phyloP scores from a whole-genome alignment of 306 rosid species.

The Betula pendula region DNA sequence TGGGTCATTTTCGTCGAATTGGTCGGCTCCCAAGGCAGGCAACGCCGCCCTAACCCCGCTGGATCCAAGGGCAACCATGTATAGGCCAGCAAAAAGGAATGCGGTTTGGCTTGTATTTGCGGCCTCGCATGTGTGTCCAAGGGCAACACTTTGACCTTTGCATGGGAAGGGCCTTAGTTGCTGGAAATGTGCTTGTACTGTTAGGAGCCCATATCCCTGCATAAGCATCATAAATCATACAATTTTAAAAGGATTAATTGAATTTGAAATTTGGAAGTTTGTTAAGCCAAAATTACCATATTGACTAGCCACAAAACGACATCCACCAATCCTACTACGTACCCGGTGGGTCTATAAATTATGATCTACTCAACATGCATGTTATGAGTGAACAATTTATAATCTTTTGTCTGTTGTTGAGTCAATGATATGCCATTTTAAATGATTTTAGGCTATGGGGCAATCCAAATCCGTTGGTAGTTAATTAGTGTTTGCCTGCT shows the following conservation, averaged over 20 bases:
- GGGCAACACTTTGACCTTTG: slow-evolving; percentile 44
- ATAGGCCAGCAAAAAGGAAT: slow-evolving; percentile 61
- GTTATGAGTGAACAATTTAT: background rate
- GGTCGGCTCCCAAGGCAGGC: slow-evolving; percentile 84
- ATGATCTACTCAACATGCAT: background rate
- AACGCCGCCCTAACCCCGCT: slow-evolving; percentile 73
- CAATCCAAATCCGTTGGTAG: too few species aligned
- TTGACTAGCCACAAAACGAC: background rate
- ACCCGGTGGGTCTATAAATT: background rate
- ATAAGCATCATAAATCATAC: background rate
- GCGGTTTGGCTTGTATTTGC: slow-evolving; percentile 45
- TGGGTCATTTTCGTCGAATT: slow-evolving; percentile 67
- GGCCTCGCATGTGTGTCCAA: slow-evolving; percentile 40
- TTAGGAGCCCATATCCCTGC: slow-evolving; percentile 68
- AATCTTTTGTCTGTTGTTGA: background rate
- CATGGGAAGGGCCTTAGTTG: slow-evolving; percentile 62
- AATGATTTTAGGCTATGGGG: slow-evolving; percentile 12
- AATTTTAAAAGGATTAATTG: too few species aligned
- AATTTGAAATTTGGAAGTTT: background rate
- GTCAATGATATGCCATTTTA: slow-evolving; percentile 3
- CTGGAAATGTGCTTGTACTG: slow-evolving; percentile 57
- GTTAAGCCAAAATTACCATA: background rate
- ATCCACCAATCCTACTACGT: background rate
- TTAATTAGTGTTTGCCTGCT: too few species aligned
- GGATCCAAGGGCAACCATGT: slow-evolving; percentile 73